These are phyloP conservation scores for Neopestalotiopsis rosae DNA, from an alignment of 2,329 filamentous ascomycete genomes.

Conservation along the genomic window DNA sequence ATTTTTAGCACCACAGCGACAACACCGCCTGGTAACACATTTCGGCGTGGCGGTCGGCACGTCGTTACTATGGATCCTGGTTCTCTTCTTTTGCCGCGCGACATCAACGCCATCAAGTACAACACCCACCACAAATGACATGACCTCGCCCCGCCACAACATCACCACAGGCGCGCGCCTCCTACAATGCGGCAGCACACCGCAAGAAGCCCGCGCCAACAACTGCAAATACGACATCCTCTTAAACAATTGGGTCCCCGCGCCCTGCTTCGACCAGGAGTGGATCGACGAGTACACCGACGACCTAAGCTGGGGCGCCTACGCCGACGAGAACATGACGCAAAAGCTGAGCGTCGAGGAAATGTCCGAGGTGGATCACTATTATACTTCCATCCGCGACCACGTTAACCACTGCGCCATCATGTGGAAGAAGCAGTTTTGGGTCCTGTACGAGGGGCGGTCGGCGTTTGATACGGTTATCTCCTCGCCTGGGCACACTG, in stretches of 20 bases:
- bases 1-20: background rate
- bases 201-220: conserved; percentile 22
- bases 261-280: conserved; percentile 27
- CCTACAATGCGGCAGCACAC: conserved; percentile 27
- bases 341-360: conserved; percentile 24
- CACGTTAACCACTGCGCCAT: conserved; percentile 34
- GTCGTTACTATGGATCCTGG: conserved; percentile 28
- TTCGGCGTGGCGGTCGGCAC: conserved; percentile 26
- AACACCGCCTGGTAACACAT: conserved; percentile 16
- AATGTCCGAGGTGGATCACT: conserved; percentile 28
- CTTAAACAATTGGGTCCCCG: conserved; percentile 32
- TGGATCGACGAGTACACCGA: conserved; percentile 32
- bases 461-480: conserved; percentile 27
- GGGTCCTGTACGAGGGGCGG: conserved; percentile 29
- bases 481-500: conserved; percentile 30
- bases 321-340: conserved; percentile 29
- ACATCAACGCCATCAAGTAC: background rate
- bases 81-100: conserved; percentile 20
- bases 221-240: conserved; percentile 32
- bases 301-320: conserved; percentile 31
- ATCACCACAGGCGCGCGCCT: conserved; percentile 25
- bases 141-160: conserved; percentile 23
- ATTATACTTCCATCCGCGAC: conserved; percentile 30
- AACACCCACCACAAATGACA: background rate
- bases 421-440: conserved; percentile 31